Evolutionary conservation across 768 basidiomycete genomes (phyloP).

Genomic region (Leccinum subgranulosum): DNA sequence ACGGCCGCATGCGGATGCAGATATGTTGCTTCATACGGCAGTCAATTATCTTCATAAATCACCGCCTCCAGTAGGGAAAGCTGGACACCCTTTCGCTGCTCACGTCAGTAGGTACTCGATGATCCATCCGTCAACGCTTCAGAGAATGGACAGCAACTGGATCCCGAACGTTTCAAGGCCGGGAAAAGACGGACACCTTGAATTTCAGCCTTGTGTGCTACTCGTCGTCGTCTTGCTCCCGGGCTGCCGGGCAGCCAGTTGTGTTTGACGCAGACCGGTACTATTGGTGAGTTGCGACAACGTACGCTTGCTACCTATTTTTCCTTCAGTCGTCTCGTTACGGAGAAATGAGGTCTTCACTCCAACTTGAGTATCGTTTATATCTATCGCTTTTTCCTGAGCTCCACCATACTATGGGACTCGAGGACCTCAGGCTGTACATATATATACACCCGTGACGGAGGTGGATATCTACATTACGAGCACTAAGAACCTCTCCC

Average conservation of each 20-base stretch:
- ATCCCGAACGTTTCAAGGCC: no score
- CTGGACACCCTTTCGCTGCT: constrained; percentile 63
- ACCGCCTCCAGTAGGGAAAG: constrained; percentile 75
- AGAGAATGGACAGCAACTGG: no score
- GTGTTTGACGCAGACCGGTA: no score
- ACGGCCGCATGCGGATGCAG: neutral
- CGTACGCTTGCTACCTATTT: no score
- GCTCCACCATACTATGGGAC: no score
- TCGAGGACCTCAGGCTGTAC: no score
- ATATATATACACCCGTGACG: no score
- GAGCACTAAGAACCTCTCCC: neutral
- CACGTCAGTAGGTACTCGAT: constrained; percentile 23
- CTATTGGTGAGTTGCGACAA: neutral
- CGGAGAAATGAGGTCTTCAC: neutral
- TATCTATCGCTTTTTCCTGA: no score
- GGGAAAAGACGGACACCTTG: constrained; percentile 3
- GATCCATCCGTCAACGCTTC: no score
- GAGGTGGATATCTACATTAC: neutral
- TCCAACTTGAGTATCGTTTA: neutral
- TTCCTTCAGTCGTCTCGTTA: neutral
- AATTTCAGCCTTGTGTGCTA: neutral
- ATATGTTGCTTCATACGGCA: constrained; percentile 22
- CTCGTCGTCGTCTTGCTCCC: neutral
- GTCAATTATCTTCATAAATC: constrained; percentile 66
- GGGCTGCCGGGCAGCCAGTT: neutral